Conservation (phyloP, 371 early-diverging fungal species). For the Gilbertella persicaria region DNA sequence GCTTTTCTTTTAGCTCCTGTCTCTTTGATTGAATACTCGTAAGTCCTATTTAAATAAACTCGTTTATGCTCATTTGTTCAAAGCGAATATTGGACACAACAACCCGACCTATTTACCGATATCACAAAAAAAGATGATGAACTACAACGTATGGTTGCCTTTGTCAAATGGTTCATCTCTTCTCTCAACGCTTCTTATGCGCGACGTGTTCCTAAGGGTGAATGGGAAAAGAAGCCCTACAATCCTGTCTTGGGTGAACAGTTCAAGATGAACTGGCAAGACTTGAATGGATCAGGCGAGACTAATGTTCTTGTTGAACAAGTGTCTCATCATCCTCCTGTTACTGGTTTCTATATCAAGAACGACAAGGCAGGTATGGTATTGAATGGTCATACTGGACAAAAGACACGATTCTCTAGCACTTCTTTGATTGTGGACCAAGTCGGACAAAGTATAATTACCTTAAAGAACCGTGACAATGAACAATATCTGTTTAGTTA, state of each 20-base stretch:
- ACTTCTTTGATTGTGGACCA: slow-evolving; percentile 50
- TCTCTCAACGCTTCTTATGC: slow-evolving; percentile 73
- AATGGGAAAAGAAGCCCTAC: slow-evolving; percentile 82
- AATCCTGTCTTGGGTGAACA: slow-evolving; percentile 85
- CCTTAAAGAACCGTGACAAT: slow-evolving; percentile 26
- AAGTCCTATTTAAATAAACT: slow-evolving; percentile 18
- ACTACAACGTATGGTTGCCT: slow-evolving; percentile 67
- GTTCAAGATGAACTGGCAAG: slow-evolving; percentile 69
- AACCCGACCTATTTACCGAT: slow-evolving; percentile 70
- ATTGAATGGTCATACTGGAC: slow-evolving; percentile 72
- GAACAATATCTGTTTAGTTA: slow-evolving; percentile 43
- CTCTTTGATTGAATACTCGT: slow-evolving; percentile 78
- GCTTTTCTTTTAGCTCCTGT: slow-evolving; percentile 72
- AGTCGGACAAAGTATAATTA: slow-evolving; percentile 41
- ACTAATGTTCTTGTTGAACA: slow-evolving; percentile 70
- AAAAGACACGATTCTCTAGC: slow-evolving; percentile 49
- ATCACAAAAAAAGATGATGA: slow-evolving; percentile 62
- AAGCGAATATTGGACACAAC: slow-evolving; percentile 76
- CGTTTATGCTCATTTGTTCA: background rate
- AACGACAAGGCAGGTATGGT: slow-evolving; percentile 66
- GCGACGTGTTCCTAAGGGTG: slow-evolving; percentile 50
- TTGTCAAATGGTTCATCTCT: slow-evolving; percentile 77
- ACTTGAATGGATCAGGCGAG: slow-evolving; percentile 66
- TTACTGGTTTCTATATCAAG: slow-evolving; percentile 65
- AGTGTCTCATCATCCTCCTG: slow-evolving; percentile 81